Conservation (phyloP, 2,329 filamentous ascomycete species). For the Chalaropsis thielavioides region DNA sequence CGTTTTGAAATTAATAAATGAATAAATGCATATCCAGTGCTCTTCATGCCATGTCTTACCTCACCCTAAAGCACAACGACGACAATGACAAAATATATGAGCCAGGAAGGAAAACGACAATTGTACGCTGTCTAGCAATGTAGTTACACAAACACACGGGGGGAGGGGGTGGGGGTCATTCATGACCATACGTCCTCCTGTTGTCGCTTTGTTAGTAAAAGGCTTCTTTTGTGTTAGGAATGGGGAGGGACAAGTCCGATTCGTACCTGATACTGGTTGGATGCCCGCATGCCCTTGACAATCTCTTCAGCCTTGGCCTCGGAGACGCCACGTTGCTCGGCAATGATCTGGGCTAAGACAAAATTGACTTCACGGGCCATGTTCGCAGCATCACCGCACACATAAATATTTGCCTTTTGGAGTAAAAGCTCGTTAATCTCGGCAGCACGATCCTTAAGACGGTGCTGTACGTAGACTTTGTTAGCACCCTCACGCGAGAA, state of each 20-base stretch:
- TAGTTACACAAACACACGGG: constrained; percentile 4
- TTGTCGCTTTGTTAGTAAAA: constrained; percentile 15
- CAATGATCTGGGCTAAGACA: constrained; percentile 73
- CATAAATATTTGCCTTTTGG: constrained; percentile 88
- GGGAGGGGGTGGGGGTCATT: constrained; percentile 20
- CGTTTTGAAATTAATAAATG: background rate
- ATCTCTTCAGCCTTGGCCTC: constrained; percentile 87
- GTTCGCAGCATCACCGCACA: constrained; percentile 93
- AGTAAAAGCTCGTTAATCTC: constrained; percentile 78
- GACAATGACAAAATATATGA: background rate
- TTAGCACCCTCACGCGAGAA: constrained; percentile 80
- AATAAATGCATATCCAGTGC: background rate
- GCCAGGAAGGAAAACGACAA: constrained; percentile 15
- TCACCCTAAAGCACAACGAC: background rate
- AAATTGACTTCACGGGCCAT: constrained; percentile 91
- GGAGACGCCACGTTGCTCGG: constrained; percentile 66
- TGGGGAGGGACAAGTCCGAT: constrained; percentile 17
- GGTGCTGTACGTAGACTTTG: constrained; percentile 96
- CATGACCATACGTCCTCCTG: constrained; percentile 62
- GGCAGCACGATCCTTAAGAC: constrained; percentile 66
- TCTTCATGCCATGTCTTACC: background rate
- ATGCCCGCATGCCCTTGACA: constrained; percentile 89
- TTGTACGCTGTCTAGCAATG: constrained; percentile 9
- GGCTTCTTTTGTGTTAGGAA: background rate
- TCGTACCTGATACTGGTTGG: constrained; percentile 85